phyloP scores from a whole-genome alignment of 1,284 basidiomycete genomes.

The Neonothopanus nambi region DNA sequence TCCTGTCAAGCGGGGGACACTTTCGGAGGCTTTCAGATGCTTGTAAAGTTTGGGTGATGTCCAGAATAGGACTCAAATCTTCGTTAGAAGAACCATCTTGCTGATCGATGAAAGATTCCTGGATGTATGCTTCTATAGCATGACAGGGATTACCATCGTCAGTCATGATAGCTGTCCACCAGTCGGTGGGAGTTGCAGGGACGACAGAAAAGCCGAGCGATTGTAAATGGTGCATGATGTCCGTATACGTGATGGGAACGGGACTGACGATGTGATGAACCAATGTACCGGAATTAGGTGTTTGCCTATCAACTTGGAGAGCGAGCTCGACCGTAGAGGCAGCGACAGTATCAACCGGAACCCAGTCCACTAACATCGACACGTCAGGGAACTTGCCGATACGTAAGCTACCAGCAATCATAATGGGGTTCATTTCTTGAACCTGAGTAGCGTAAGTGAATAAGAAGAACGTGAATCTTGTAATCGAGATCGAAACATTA shows the following conservation, averaged over 20 bases:
- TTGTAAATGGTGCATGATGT: conserved; percentile 8
- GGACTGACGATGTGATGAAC: conserved; percentile 14
- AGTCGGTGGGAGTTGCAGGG: conserved; percentile 10
- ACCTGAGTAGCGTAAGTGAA: conserved; percentile 3
- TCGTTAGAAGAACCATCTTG: not conserved
- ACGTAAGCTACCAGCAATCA: conserved; percentile 15
- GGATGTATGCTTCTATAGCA: conserved; percentile 15
- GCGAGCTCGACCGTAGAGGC: conserved; percentile 15
- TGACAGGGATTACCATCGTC: conserved; percentile 18
- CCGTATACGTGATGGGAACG: not conserved
- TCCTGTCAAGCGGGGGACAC: not conserved
- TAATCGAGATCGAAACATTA: not conserved
- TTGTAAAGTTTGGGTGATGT: not conserved
- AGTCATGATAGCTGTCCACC: conserved; percentile 16
- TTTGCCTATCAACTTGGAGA: not conserved
- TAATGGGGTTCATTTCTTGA: conserved; percentile 19
- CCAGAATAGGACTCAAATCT: conserved; percentile 3
- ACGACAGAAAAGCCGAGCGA: conserved; percentile 1
- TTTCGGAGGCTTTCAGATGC: not conserved
- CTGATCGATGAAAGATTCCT: conserved; percentile 15
- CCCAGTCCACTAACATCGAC: conserved; percentile 13
- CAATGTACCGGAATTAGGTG: not conserved
- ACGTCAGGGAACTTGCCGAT: conserved; percentile 16
- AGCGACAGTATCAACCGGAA: conserved; percentile 17
- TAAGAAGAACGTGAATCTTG: not conserved